These are phyloP conservation scores for Williopsis jadinii DNA, from an alignment of 1,139 yeast species.

Conservation along the genomic window DNA sequence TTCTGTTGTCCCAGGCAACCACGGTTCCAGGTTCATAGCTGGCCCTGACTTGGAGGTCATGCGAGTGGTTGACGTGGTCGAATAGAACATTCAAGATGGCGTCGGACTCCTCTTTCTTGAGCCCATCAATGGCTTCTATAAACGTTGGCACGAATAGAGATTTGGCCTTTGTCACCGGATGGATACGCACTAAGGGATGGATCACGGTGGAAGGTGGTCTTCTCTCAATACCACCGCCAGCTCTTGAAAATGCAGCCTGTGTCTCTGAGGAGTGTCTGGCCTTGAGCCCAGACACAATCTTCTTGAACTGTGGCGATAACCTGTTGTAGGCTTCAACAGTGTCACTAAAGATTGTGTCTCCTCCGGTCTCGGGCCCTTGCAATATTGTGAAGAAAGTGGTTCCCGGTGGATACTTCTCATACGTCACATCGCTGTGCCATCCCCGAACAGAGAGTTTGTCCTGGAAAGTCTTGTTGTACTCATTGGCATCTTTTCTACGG, in stretches of 20 bases:
- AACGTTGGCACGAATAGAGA: conserved; percentile 42
- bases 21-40: conserved; percentile 53
- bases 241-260: conserved; percentile 39
- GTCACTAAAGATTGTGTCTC: conserved; percentile 55
- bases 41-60: conserved; percentile 51
- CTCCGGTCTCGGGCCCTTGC: conserved; percentile 49
- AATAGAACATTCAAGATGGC: conserved; percentile 43
- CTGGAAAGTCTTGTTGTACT: background rate
- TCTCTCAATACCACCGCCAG: conserved; percentile 39
- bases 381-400: conserved; percentile 46
- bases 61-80: conserved; percentile 38
- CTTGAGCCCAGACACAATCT: conserved; percentile 41
- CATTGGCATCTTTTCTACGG: conserved; percentile 25
- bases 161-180: conserved; percentile 50
- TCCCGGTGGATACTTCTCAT: conserved; percentile 61
- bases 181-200: conserved; percentile 52
- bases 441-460: no score
- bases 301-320: conserved; percentile 46
- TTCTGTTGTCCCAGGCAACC: conserved; percentile 30
- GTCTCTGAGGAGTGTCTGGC: conserved; percentile 41
- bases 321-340: conserved; percentile 51
- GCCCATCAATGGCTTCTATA: conserved; percentile 48
- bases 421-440: conserved; percentile 40
- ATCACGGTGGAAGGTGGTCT: conserved; percentile 41
- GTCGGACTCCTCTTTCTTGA: conserved; percentile 50